These are phyloP conservation scores for Euphorbia lathyris DNA, from an alignment of 345 rosid genomes.

Conservation along the genomic window DNA sequence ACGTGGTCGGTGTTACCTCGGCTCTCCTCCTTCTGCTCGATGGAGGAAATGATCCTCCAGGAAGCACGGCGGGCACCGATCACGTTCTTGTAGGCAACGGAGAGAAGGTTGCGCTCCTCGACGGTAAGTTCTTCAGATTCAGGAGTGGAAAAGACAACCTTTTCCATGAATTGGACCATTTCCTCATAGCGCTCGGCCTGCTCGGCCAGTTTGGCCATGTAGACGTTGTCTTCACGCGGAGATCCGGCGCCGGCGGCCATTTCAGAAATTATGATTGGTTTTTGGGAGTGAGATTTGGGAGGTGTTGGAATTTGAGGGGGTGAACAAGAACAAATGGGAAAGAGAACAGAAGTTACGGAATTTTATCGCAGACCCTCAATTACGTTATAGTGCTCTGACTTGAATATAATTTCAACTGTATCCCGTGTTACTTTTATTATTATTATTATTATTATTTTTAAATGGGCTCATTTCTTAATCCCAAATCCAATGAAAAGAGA, in stretches of 20 bases:
- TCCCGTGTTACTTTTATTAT: neutral
- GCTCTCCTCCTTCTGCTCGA: conserved; percentile 41
- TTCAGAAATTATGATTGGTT: neutral
- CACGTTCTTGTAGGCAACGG: conserved; percentile 15
- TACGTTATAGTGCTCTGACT: neutral
- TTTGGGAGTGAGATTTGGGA: conserved; percentile 3
- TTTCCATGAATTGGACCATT: conserved; percentile 15
- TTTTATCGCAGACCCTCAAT: neutral
- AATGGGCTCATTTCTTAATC: too few species aligned
- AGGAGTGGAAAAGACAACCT: conserved; percentile 7
- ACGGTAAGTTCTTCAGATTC: conserved; percentile 13
- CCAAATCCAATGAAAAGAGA: too few species aligned
- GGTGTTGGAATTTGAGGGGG: neutral
- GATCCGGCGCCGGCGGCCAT: conserved; percentile 19
- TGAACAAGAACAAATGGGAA: neutral
- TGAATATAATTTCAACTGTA: neutral
- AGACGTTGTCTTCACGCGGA: conserved; percentile 39
- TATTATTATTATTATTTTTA: neutral
- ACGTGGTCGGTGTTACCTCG: conserved; percentile 38
- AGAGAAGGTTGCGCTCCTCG: conserved; percentile 14
- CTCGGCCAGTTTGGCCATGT: conserved; percentile 48
- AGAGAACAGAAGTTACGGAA: neutral
- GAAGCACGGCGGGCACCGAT: conserved; percentile 13
- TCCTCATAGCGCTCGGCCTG: conserved; percentile 55
- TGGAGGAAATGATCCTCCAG: conserved; percentile 20